Evolutionary conservation across 495 filamentous ascomycete species (phyloP), one percentile per base, ranked within the genome.

Genomic region (Penicillium coffeae): DNA sequence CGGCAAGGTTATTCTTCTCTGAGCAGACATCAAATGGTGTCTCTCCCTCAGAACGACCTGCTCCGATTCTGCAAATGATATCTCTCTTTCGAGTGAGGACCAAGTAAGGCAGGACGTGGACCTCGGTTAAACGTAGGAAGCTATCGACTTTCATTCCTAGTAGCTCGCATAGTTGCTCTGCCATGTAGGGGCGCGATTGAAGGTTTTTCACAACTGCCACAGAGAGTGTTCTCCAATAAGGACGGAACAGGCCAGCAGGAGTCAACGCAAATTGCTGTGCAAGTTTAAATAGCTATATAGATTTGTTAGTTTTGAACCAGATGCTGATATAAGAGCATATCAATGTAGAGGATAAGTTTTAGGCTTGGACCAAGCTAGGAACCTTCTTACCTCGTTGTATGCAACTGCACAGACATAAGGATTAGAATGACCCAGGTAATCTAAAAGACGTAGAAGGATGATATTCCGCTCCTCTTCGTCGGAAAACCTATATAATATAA

Each of bases 371-470:
- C 16, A 12, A 60, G 25, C 25, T 30, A 10, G 25, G 25, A 10
- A 30, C 4, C 4, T 38, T 16, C 71, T 56, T 71, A 87, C 85
- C 72, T 94, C 89, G 54, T 86, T 87, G 63, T 87, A 91, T 8
- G 91, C 87, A 33, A 87, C 73, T 2, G 82, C 86, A 52, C 82
- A 88, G 3, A 96, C 72, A 4, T 95, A 79, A 14, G 82, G 77
- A 63, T 93, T 94, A 20, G 84, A 71, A 60, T 95, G 82, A 9
- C 90, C 92, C 1, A 97, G 74, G 59, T 91, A 96, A 30, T 94
- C 86, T 19, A 96, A 71, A 3, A 98, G 75, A 45, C 83, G 84
- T 38, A 94, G 70, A 25, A 98, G 75, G 30, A 89, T 87, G 41
- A 96, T 78, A 55, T 92, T 90, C 37, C 93, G 79, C 61, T 94